These are phyloP conservation scores for Styphnolobium japonicum DNA, from an alignment of 306 rosid species.

Conservation along the genomic window DNA sequence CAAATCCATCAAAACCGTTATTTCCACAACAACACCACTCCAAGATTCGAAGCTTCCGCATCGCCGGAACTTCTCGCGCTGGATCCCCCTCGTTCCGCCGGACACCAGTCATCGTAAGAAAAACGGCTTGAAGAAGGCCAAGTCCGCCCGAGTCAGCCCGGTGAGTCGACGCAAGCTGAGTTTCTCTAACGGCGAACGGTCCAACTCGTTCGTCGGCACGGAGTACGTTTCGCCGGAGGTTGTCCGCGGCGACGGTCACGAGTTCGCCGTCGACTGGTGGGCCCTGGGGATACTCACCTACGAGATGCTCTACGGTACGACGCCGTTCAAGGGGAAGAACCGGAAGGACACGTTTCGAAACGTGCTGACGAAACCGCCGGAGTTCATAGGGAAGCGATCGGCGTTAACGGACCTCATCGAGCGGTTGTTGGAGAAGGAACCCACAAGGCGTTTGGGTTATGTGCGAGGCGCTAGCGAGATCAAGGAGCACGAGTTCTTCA, in stretches of 20 bases:
- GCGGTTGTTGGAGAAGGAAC: conserved; percentile 73
- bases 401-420: conserved; percentile 66
- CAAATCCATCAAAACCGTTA: conserved; percentile 25
- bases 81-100: conserved; percentile 39
- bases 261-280: conserved; percentile 99
- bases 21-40: not conserved
- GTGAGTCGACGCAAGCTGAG: conserved; percentile 70
- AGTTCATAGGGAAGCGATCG: conserved; percentile 61
- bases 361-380: conserved; percentile 63
- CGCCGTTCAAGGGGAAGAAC: conserved; percentile 88
- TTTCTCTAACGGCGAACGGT: conserved; percentile 72
- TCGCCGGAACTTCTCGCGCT: conserved; percentile 52
- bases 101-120: not conserved
- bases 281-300: conserved; percentile 77
- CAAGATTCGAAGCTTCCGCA: conserved; percentile 25
- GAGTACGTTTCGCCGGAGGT: conserved; percentile 95
- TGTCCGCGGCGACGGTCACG: conserved; percentile 89
- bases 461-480: conserved; percentile 73
- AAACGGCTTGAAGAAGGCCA: conserved; percentile 56
- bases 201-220: conserved; percentile 92
- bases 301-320: conserved; percentile 78
- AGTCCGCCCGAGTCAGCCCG: conserved; percentile 90
- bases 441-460: conserved; percentile 71
- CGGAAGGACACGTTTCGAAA: conserved; percentile 85
- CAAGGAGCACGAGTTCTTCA: conserved; percentile 75